Evolutionary conservation across 2,329 filamentous ascomycete genomes (phyloP).

Genomic region (Epichloe aotearoae): DNA sequence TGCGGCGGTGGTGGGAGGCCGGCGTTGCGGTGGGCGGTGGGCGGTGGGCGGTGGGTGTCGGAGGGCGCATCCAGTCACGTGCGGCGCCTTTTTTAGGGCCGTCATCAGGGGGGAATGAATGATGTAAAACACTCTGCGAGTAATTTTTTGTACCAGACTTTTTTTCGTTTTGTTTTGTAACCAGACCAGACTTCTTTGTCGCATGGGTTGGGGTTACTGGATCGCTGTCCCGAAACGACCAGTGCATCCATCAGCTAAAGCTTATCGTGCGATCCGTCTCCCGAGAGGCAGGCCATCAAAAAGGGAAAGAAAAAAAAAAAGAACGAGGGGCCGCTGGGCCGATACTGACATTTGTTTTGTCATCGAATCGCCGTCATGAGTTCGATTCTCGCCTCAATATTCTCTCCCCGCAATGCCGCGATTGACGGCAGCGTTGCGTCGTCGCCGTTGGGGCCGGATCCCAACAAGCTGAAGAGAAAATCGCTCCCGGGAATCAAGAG

Average conservation of each 20-base stretch:
- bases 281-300: not conserved
- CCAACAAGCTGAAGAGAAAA: not conserved
- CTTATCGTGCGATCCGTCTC: not conserved
- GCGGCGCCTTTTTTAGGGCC: too few species aligned
- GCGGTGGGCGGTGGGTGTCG: too few species aligned
- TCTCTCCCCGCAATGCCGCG: conserved; percentile 2
- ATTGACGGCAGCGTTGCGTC: not conserved
- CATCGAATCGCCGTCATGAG: conserved; percentile 1
- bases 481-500: not conserved
- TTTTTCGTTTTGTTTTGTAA: too few species aligned
- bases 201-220: too few species aligned
- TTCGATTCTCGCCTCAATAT: conserved; percentile 1
- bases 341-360: not conserved
- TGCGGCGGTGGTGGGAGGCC: too few species aligned
- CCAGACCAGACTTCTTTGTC: too few species aligned
- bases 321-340: not conserved
- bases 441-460: not conserved
- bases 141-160: too few species aligned
- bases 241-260: too few species aligned
- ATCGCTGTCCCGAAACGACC: too few species aligned
- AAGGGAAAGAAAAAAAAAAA: too few species aligned
- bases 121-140: not conserved
- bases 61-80: too few species aligned
- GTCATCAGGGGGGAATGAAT: not conserved
- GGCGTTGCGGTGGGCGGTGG: too few species aligned